phyloP scores from a whole-genome alignment of 2,329 filamentous ascomycete genomes.

The Ophiostoma populinum region DNA sequence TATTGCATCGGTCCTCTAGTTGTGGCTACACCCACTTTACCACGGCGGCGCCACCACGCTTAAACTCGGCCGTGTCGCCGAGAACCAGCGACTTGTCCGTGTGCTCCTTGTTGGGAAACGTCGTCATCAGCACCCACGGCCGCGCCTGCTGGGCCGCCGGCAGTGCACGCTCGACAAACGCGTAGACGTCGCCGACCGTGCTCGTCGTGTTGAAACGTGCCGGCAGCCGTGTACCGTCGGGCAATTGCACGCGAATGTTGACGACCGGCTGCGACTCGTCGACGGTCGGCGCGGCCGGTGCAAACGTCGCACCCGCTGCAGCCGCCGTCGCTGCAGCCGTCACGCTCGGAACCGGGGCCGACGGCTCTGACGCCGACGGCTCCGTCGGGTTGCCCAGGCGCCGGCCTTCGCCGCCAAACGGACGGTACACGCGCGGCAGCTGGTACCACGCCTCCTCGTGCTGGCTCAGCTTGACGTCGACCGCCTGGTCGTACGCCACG shows the following conservation, averaged over 20 bases:
- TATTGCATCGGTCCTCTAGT: too few species aligned
- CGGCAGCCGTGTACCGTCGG: conserved; percentile 59
- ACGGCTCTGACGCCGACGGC: conserved; percentile 12
- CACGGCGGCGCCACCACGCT: conserved; percentile 45
- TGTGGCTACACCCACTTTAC: conserved; percentile 38
- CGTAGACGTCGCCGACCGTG: conserved; percentile 62
- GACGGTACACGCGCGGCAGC: conserved; percentile 59
- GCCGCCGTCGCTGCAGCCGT: conserved; percentile 13
- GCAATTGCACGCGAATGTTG: conserved; percentile 59
- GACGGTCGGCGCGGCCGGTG: conserved; percentile 24
- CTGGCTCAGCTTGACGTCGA: conserved; percentile 64
- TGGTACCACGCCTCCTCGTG: conserved; percentile 57
- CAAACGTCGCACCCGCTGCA: conserved; percentile 13
- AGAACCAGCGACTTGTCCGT: conserved; percentile 44
- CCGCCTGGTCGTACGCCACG: conserved; percentile 54
- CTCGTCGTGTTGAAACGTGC: conserved; percentile 68
- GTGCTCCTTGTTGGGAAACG: conserved; percentile 69
- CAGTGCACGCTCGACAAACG: conserved; percentile 51
- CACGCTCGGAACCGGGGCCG: conserved; percentile 18
- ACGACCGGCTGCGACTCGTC: conserved; percentile 52
- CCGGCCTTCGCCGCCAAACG: conserved; percentile 55
- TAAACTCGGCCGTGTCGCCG: conserved; percentile 46
- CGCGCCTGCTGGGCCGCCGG: conserved; percentile 34
- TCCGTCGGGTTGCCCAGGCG: conserved; percentile 59
- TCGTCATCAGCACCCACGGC: conserved; percentile 62